These are phyloP conservation scores for Pestalotiopsis fici DNA, from an alignment of 2,329 filamentous ascomycete species.

Conservation along the genomic window DNA sequence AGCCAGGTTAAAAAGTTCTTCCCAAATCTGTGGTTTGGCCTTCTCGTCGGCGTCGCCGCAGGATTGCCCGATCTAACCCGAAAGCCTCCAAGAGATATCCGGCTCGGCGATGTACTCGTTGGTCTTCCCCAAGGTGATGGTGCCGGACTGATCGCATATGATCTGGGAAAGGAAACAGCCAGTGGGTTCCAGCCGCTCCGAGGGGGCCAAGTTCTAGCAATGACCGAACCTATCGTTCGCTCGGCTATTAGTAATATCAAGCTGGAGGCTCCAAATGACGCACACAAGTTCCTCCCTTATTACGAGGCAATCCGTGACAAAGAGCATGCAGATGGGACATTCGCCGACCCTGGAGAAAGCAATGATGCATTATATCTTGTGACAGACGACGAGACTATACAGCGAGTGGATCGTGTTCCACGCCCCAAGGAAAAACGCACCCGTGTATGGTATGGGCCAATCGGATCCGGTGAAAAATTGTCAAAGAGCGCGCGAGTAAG, in stretches of 20 bases:
- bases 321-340: constrained; percentile 22
- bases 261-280: constrained; percentile 21
- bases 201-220: constrained; percentile 22
- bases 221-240: constrained; percentile 30
- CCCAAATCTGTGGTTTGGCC: constrained; percentile 35
- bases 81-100: constrained; percentile 31
- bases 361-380: constrained; percentile 23
- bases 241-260: constrained; percentile 35
- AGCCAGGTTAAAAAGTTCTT: constrained; percentile 34
- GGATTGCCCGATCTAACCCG: constrained; percentile 29
- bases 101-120: constrained; percentile 38
- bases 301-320: constrained; percentile 25
- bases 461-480: constrained; percentile 33
- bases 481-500: constrained; percentile 23
- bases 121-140: constrained; percentile 22
- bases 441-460: constrained; percentile 33
- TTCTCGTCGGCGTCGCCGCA: constrained; percentile 37
- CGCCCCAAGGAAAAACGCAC: constrained; percentile 23
- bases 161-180: constrained; percentile 32
- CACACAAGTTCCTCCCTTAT: constrained; percentile 17
- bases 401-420: constrained; percentile 12
- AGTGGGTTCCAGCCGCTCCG: constrained; percentile 26
- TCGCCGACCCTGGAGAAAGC: constrained; percentile 32
- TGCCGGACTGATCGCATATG: constrained; percentile 31
- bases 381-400: constrained; percentile 3